Percentiles rank a stretch among this genome's conserved stretches.
Evolutionary conservation across 306 rosid genomes (phyloP).

Genomic region (Dalbergia cultrata): DNA sequence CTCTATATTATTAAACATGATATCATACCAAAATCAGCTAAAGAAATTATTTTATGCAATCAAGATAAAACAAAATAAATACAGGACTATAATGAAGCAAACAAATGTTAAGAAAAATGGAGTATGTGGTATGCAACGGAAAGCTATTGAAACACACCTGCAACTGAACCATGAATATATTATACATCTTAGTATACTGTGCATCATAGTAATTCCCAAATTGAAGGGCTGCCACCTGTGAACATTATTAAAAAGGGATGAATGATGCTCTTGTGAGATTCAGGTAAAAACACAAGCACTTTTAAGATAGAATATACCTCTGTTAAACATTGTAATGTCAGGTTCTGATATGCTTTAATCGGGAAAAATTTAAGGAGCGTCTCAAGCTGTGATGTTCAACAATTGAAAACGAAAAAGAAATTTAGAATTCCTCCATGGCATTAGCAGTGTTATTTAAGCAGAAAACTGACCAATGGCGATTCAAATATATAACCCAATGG

Average conservation of each 20-base stretch:
- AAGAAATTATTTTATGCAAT: background rate
- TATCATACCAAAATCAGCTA: slow-evolving; percentile 21
- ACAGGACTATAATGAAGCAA: background rate
- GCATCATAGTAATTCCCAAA: slow-evolving; percentile 83
- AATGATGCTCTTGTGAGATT: slow-evolving; percentile 1
- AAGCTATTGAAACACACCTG: slow-evolving; percentile 66
- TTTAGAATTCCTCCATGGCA: slow-evolving; percentile 7
- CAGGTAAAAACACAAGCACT: slow-evolving; percentile 1
- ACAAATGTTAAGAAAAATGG: background rate
- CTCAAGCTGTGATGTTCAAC: slow-evolving; percentile 71
- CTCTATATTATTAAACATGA: slow-evolving; percentile 50
- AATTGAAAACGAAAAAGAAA: background rate
- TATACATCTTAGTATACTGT: slow-evolving; percentile 90
- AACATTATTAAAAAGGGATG: slow-evolving; percentile 30
- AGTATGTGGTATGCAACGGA: slow-evolving; percentile 2
- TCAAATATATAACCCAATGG: slow-evolving; percentile 98
- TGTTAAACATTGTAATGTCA: slow-evolving; percentile 88
- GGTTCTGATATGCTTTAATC: slow-evolving; percentile 81
- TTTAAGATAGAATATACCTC: slow-evolving; percentile 64
- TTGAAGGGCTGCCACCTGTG: slow-evolving; percentile 87
- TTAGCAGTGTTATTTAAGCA: slow-evolving; percentile 13
- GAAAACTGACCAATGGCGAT: slow-evolving; percentile 77
- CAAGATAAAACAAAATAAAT: slow-evolving; percentile 2
- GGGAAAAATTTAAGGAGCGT: slow-evolving; percentile 94
- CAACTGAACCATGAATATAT: slow-evolving; percentile 85